A percentile compares a stretch with the other conserved stretches of the same genome.
Conservation (phyloP, 441 rosid species). For the Corymbia citriodora region DNA sequence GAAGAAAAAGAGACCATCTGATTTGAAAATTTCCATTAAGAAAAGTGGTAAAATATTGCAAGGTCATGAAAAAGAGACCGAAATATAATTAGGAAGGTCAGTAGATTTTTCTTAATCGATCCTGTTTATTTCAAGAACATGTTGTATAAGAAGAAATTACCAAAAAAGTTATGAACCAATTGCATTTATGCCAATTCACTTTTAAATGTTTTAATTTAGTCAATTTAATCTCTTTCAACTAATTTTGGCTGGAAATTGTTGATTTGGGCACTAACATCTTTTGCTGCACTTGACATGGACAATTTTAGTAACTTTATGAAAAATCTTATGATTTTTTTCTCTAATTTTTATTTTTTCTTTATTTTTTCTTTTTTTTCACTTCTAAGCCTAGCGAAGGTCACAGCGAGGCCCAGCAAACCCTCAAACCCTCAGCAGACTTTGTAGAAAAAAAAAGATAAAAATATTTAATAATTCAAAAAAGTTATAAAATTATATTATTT, state of each 20-base stretch:
- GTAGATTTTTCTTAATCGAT: too few species aligned
- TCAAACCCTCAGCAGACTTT: not conserved
- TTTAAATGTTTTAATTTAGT: too few species aligned
- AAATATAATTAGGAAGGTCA: not conserved
- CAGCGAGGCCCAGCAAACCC: not conserved
- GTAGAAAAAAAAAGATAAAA: not conserved
- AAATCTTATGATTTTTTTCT: too few species aligned
- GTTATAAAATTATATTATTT: too few species aligned
- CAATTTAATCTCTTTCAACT: fast-evolving
- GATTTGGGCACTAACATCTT: too few species aligned
- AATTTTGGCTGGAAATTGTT: too few species aligned
- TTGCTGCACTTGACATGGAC: not conserved
- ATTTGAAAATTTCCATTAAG: too few species aligned
- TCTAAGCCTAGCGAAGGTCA: fast-evolving
- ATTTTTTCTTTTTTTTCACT: not conserved
- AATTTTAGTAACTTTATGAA: too few species aligned
- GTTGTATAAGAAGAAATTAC: not conserved
- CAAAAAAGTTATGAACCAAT: fast-evolving
- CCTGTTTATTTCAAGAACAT: not conserved
- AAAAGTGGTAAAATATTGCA: not conserved
- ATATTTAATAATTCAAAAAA: not conserved
- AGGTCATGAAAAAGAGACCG: not conserved
- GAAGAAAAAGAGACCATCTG: too few species aligned
- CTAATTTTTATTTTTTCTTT: too few species aligned
- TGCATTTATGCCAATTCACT: fast-evolving